Evolutionary conservation across 2,329 filamentous ascomycete species (phyloP).

Genomic region (Blastomyces gilchristii): DNA sequence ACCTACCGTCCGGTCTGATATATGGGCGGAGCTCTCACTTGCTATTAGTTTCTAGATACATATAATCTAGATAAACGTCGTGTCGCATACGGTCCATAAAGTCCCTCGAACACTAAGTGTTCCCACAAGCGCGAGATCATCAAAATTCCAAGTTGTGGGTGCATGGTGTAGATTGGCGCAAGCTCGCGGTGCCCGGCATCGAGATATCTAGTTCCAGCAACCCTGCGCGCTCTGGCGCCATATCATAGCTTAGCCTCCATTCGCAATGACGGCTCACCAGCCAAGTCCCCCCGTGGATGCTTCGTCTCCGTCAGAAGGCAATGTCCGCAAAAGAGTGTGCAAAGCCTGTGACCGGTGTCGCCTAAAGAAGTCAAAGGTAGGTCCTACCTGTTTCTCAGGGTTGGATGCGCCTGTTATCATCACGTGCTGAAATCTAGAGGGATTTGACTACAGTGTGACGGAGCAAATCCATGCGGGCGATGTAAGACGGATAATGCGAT

Average conservation of each 20-base stretch:
- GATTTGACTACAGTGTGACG: slow-evolving; percentile 45
- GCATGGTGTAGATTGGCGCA: not conserved
- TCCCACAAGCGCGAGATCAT: not conserved
- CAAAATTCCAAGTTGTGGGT: not conserved
- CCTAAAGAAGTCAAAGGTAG: slow-evolving; percentile 56
- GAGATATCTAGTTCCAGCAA: not conserved
- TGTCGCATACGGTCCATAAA: not conserved
- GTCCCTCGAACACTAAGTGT: not conserved
- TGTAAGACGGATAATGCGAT: slow-evolving; percentile 56
- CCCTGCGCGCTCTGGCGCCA: not conserved
- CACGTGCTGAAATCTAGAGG: slow-evolving; percentile 11
- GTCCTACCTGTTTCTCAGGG: slow-evolving; percentile 12
- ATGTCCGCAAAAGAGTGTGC: slow-evolving; percentile 49
- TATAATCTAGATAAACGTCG: not conserved
- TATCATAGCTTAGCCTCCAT: not conserved
- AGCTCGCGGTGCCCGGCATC: not conserved
- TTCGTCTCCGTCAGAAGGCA: slow-evolving; percentile 35
- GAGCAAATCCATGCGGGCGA: slow-evolving; percentile 49
- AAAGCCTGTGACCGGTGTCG: slow-evolving; percentile 58
- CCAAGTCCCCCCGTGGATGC: slow-evolving; percentile 29
- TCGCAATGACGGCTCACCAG: slow-evolving; percentile 31
- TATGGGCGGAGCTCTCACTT: not conserved
- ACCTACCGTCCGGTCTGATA: not conserved
- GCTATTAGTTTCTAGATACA: not conserved
- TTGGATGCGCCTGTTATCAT: not conserved